phyloP scores from a whole-genome alignment of 2,329 filamentous ascomycete genomes.

The Aspergillus vadensis region DNA sequence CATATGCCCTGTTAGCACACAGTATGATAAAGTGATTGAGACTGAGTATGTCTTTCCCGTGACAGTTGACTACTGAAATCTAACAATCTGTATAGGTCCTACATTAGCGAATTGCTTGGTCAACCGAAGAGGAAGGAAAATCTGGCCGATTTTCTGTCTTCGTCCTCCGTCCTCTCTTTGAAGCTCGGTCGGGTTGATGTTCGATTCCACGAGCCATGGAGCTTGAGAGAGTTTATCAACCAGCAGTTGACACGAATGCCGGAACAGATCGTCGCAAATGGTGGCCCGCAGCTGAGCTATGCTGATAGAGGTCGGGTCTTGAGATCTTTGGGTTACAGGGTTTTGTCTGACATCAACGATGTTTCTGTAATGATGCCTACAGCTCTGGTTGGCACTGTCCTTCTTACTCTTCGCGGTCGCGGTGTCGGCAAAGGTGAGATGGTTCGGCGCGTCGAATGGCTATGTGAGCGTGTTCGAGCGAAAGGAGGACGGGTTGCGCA shows the following conservation, averaged over 20 bases:
- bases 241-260: constrained; percentile 68
- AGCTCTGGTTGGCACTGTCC: constrained; percentile 87
- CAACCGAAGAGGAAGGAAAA: constrained; percentile 97
- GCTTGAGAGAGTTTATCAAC: constrained; percentile 75
- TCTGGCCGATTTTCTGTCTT: constrained; percentile 81
- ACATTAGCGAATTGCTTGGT: constrained; percentile 89
- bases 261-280: constrained; percentile 37
- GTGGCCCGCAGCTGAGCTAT: constrained; percentile 47
- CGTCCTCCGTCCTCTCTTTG: constrained; percentile 83
- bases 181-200: constrained; percentile 92
- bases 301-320: constrained; percentile 71
- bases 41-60: constrained; percentile 63
- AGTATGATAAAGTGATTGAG: constrained; percentile 99
- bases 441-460: constrained; percentile 85
- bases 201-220: constrained; percentile 96
- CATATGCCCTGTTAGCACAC: constrained; percentile 92
- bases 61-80: background rate
- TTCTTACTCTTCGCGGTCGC: constrained; percentile 85
- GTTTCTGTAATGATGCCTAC: constrained; percentile 99
- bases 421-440: constrained; percentile 88
- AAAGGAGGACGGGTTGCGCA: constrained; percentile 93
- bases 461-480: constrained; percentile 74
- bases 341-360: constrained; percentile 90
- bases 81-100: constrained; percentile 58
- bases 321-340: constrained; percentile 85